Evolutionary conservation across 176 grass and related monocot species (phyloP), one percentile per base, ranked within the genome.

Genomic region (Canna indica): DNA sequence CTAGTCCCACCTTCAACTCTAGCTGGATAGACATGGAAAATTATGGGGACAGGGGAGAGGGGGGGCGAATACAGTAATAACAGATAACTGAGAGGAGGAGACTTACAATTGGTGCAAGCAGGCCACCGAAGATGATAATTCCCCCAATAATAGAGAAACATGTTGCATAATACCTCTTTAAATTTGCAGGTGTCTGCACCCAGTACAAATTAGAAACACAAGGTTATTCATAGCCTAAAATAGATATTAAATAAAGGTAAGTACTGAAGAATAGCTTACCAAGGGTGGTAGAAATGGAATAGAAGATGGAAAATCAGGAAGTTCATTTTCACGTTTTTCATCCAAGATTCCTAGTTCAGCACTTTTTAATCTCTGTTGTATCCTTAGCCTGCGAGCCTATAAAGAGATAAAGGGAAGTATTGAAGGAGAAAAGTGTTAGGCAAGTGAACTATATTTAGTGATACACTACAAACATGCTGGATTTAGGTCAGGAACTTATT

Each of bases 321-420:
- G 82, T 81, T 93, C 94, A 52, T 77, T 70, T 73, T 93, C 86
- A 54, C 77, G 80, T 67, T 81, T 86, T 48, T 97, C 94, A 67
- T 71, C 79, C 74, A 80, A 85, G 60, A 90, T 90, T 73, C 94
- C 94, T 70, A 90, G 94, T 75, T 99, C 89, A 38, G 76, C 89
- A 88, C 83, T 99, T 80, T 81, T 99, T 82, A 93, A 90, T 83
- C 94, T 99, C 79, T 99, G 94, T 27, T 99, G 94, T 93, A 99
- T 99, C 78, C 94, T 85, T 80, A 99, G 69, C 45, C 94, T 87
- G 28, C 94, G 88, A 83, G 93, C 90, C 94, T 97, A 72, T 69
- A 16, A 35, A 46, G 20, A 75, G 46, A 32, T 18, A 4, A 30
- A 66, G 50, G 69, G 38, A 46, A 48, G 56, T 20, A 33, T 36